phyloP scores from a whole-genome alignment of 441 rosid species.

The Mallotus japonicus region DNA sequence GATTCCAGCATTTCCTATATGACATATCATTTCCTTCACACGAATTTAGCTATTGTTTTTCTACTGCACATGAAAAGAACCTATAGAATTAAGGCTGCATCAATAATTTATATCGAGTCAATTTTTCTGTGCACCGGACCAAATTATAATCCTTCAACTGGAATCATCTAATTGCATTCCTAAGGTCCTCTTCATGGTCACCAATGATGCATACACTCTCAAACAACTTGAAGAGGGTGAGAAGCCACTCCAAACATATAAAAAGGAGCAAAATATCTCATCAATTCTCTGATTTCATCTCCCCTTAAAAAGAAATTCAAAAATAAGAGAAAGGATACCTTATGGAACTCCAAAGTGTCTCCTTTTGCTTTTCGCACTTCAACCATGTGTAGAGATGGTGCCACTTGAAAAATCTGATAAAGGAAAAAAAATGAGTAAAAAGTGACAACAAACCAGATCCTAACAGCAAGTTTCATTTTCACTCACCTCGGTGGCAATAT shows the following conservation, averaged over 20 bases:
- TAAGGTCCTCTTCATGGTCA: neutral
- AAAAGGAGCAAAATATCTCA: neutral
- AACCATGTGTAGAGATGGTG: slow-evolving; percentile 92
- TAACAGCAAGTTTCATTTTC: neutral
- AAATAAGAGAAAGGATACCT: slow-evolving; percentile 39
- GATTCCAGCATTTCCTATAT: neutral
- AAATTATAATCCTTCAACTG: neutral
- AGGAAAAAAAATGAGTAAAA: slow-evolving; percentile 3
- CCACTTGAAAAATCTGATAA: slow-evolving; percentile 81
- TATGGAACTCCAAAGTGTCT: slow-evolving; percentile 90
- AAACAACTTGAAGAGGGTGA: neutral
- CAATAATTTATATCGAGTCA: neutral
- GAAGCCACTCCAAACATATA: neutral
- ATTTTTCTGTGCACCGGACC: neutral
- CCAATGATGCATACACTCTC: slow-evolving; percentile 5
- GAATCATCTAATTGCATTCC: neutral
- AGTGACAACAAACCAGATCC: neutral
- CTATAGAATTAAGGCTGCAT: neutral
- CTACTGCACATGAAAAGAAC: neutral
- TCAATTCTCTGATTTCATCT: neutral
- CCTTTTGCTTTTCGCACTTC: slow-evolving; percentile 94
- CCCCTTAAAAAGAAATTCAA: neutral
- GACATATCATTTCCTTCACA: neutral
- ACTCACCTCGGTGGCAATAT: slow-evolving; percentile 79
- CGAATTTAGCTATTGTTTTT: neutral